Conservation (phyloP, 108 stramenopile species). For the Skeletonema menzelii region DNA sequence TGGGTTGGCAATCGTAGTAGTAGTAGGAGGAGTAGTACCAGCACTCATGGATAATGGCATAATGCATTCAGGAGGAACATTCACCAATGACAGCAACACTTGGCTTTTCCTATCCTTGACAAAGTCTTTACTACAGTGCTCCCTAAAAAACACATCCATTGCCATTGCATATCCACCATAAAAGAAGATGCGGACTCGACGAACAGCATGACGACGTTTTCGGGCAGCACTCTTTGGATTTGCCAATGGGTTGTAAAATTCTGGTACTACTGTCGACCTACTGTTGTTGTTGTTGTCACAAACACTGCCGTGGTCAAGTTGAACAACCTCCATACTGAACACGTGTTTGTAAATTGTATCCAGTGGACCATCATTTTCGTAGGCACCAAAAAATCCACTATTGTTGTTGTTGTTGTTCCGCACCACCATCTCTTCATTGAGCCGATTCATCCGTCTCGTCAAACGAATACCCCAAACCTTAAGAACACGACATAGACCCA, state of each 20-base stretch:
- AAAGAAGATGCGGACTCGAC: constrained; percentile 58
- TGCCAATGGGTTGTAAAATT: constrained; percentile 12
- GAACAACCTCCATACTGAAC: constrained; percentile 57
- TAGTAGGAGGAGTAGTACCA: constrained; percentile 7
- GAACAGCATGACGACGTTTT: constrained; percentile 38
- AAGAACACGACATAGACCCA: constrained; percentile 46
- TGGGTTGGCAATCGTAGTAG: constrained; percentile 15
- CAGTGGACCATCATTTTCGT: constrained; percentile 67
- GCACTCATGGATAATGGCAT: constrained; percentile 42
- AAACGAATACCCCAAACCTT: constrained; percentile 50
- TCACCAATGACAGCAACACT: constrained; percentile 24
- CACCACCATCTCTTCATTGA: neutral
- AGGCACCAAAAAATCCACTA: constrained; percentile 8
- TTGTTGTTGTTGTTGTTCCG: neutral
- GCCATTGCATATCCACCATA: constrained; percentile 63
- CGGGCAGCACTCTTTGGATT: constrained; percentile 4
- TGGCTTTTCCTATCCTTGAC: constrained; percentile 4
- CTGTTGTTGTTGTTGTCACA: constrained; percentile 5
- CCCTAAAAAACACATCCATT: constrained; percentile 34
- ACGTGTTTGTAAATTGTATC: constrained; percentile 50
- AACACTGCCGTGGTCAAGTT: constrained; percentile 18
- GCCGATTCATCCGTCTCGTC: constrained; percentile 43
- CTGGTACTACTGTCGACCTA: constrained; percentile 3
- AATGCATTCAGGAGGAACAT: constrained; percentile 66
- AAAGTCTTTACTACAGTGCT: neutral